Percentiles rank a stretch among this genome's conserved stretches.
Conservation (phyloP, 495 filamentous ascomycete genomes). For the Daldinia loculata region DNA sequence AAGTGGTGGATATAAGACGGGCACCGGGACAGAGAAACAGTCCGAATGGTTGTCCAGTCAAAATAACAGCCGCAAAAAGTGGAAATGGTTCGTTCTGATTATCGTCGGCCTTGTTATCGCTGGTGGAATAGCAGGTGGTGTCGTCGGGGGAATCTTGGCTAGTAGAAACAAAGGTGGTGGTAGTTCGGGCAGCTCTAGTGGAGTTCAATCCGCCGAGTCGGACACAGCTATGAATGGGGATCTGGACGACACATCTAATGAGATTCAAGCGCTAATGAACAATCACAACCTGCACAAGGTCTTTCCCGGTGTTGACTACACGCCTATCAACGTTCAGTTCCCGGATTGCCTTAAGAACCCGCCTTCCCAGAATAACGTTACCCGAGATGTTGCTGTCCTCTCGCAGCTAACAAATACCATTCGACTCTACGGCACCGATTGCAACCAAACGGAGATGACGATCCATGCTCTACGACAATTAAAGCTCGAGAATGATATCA, state of each 20-base stretch:
- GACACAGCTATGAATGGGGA: constrained; percentile 69
- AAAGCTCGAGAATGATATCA: constrained; percentile 74
- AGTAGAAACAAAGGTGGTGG: constrained; percentile 34
- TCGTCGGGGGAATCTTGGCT: constrained; percentile 77
- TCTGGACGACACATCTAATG: constrained; percentile 73
- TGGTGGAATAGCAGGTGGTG: constrained; percentile 78
- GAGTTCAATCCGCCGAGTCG: constrained; percentile 45
- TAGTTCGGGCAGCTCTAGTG: constrained; percentile 20
- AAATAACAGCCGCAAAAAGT: constrained; percentile 70
- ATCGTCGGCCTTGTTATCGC: constrained; percentile 69
- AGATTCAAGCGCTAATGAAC: constrained; percentile 84
- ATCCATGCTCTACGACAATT: constrained; percentile 81
- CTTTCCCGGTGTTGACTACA: constrained; percentile 97
- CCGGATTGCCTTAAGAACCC: constrained; percentile 82
- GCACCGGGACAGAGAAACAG: constrained; percentile 54
- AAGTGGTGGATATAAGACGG: constrained; percentile 41
- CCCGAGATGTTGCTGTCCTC: constrained; percentile 88
- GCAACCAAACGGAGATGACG: constrained; percentile 97
- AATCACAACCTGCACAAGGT: constrained; percentile 87
- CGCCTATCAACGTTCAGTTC: constrained; percentile 88
- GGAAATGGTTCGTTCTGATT: constrained; percentile 71
- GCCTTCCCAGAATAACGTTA: constrained; percentile 92
- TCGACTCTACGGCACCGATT: constrained; percentile 94
- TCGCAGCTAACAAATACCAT: constrained; percentile 90
- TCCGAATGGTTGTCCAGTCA: constrained; percentile 66